Conservation (phyloP, 306 rosid genomes). For the Echinosophora koreensis region DNA sequence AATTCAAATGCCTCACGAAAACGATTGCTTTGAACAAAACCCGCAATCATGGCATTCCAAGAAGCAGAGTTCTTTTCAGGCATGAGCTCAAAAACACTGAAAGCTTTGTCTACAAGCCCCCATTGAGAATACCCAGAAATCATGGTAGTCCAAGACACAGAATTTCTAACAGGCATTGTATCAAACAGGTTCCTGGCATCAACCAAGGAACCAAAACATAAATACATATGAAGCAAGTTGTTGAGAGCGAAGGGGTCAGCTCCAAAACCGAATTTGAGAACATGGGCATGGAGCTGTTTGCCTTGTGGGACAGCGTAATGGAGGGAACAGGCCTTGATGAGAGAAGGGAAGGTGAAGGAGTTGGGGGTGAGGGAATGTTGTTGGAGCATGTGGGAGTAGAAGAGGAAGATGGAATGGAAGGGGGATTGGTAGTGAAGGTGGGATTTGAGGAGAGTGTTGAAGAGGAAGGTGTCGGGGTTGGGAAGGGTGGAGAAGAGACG, state of each 20-base stretch:
- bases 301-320: slow-evolving; percentile 47
- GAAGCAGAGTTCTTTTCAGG: slow-evolving; percentile 59
- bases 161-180: slow-evolving; percentile 52
- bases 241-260: slow-evolving; percentile 53
- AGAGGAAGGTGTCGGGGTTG: slow-evolving; percentile 67
- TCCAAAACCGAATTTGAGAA: slow-evolving; percentile 61
- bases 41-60: slow-evolving; percentile 78
- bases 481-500: slow-evolving; percentile 54
- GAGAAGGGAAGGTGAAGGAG: slow-evolving; percentile 61
- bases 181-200: slow-evolving; percentile 63
- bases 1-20: slow-evolving; percentile 64
- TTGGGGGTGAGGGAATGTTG: slow-evolving; percentile 55
- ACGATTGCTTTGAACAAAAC: slow-evolving; percentile 61
- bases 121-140: slow-evolving; percentile 59
- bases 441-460: slow-evolving; percentile 65
- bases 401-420: slow-evolving; percentile 45
- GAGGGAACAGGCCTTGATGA: slow-evolving; percentile 56
- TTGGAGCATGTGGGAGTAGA: slow-evolving; percentile 62
- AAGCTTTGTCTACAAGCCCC: slow-evolving; percentile 64
- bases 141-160: slow-evolving; percentile 70
- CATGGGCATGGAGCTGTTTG: slow-evolving; percentile 69
- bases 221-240: slow-evolving; percentile 60
- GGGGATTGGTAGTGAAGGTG: slow-evolving; percentile 38
- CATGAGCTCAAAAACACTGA: slow-evolving; percentile 58
- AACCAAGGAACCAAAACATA: slow-evolving; percentile 51